A percentile compares a stretch with the other conserved stretches of the same genome.
Evolutionary conservation across 2,329 filamentous ascomycete genomes (phyloP).

Genomic region (Pseudogymnoascus sp.): DNA sequence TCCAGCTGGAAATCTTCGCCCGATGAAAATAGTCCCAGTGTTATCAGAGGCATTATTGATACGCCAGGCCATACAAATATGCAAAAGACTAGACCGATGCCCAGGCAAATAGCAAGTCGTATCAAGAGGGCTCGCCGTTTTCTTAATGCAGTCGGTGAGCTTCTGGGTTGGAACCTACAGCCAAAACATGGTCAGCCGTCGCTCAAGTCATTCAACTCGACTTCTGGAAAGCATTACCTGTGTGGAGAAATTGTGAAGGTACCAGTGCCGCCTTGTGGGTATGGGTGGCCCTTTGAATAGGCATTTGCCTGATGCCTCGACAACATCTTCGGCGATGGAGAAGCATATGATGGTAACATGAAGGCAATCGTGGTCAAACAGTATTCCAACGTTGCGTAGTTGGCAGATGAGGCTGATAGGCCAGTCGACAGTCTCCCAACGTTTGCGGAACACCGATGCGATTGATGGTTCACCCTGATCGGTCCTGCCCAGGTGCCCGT

Average conservation of each 20-base stretch:
- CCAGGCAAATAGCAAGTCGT: slow-evolving; percentile 53
- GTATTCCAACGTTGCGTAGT: slow-evolving; percentile 2
- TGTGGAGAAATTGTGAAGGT: slow-evolving; percentile 86
- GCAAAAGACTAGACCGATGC: slow-evolving; percentile 57
- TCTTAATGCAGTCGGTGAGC: slow-evolving; percentile 61
- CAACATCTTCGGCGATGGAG: slow-evolving; percentile 58
- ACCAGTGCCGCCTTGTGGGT: slow-evolving; percentile 58
- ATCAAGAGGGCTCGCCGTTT: slow-evolving; percentile 66
- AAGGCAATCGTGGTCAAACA: slow-evolving; percentile 19
- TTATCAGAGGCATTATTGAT: slow-evolving; percentile 53
- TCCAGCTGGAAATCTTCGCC: slow-evolving; percentile 72
- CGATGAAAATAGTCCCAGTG: slow-evolving; percentile 62
- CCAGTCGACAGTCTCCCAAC: not conserved
- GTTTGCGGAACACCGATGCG: slow-evolving; percentile 7
- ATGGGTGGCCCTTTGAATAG: slow-evolving; percentile 71
- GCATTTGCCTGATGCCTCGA: slow-evolving; percentile 70
- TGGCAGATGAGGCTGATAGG: not conserved
- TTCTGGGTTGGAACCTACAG: slow-evolving; percentile 73
- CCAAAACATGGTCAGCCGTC: slow-evolving; percentile 10
- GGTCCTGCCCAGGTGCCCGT: slow-evolving; percentile 5
- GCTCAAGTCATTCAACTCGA: slow-evolving; percentile 1
- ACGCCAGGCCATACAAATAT: slow-evolving; percentile 68
- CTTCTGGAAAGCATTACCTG: slow-evolving; percentile 49
- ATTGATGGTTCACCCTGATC: slow-evolving; percentile 8
- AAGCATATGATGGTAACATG: slow-evolving; percentile 56